Evolutionary conservation across 208 protist genomes (phyloP), one percentile per base, ranked within the genome.

Genomic region (Porcisia hertigi): DNA sequence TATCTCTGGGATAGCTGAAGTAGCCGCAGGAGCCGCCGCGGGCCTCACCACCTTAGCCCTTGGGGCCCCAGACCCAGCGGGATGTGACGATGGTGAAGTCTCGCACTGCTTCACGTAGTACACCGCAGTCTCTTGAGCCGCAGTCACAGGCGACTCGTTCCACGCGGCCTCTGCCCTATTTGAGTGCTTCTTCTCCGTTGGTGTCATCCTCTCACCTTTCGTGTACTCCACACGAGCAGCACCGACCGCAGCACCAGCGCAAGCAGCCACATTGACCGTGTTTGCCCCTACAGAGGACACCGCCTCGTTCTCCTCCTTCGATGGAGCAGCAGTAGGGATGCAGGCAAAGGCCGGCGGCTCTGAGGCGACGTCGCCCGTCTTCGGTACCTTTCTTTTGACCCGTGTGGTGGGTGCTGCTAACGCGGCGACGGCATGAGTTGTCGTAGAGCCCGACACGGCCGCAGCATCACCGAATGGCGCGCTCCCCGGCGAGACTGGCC

Each of bases 171-270:
- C 34, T n/a, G 62, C 78, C 53, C 74, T 82, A 64, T 76, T 82
- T 65, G 73, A 79, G 55, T 80, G 45, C 45, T 12, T 71, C 11
- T 69, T 69, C 63, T 76, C n/a, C 25, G 25, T 41, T 70, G 65
- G 25, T 39, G 39, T 70, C 39, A 34, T 54, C 25, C 9, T 25
- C 66, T 11, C 34, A 5, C 39, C 16, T 23, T 47, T 49, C 62
- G 62, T 47, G 3, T 7, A 30, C 12, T 66, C 2, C 36, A 47
- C 36, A 25, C 45, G 62, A 25, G 30, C 18, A 45, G 6, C 62
- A 34, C 9, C 3, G 43, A 34, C 34, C 18, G 25, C 59, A 18
- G 3, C 4, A 16, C 23, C 34, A 18, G 8, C 25, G 23, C 18
- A 0, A 3, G 34, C 62, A 16, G 14, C 41, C 20, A 4, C 12